A percentile compares a stretch with the other conserved stretches of the same genome.
Evolutionary conservation across 495 filamentous ascomycete genomes (phyloP).

Genomic region (Staphylotrichum tortipilum): DNA sequence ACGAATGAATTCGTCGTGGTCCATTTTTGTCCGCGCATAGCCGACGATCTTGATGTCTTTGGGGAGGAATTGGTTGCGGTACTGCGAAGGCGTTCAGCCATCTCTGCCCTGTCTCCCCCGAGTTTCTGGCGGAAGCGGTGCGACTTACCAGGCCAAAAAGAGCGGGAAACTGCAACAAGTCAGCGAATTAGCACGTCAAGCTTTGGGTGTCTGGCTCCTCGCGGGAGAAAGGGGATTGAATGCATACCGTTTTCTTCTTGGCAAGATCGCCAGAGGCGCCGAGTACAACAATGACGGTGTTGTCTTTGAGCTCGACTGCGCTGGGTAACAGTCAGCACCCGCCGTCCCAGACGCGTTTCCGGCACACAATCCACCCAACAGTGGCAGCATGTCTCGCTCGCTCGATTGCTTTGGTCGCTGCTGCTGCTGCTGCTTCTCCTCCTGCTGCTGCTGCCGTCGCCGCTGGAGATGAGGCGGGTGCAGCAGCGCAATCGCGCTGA

Average conservation of each 20-base stretch:
- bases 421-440: no score
- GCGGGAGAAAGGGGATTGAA: neutral
- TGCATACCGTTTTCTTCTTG: constrained; percentile 96
- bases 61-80: constrained; percentile 96
- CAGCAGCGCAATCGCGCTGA: neutral
- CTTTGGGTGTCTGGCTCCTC: constrained; percentile 1
- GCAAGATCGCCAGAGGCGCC: constrained; percentile 96
- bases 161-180: constrained; percentile 72
- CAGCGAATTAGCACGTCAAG: constrained; percentile 21
- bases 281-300: constrained; percentile 95
- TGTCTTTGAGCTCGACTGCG: constrained; percentile 86
- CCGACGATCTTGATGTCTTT: constrained; percentile 96
- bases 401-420: no score
- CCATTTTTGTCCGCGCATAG: constrained; percentile 99
- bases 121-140: neutral
- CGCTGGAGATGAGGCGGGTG: no score
- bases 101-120: neutral
- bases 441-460: neutral
- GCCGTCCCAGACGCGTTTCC: neutral
- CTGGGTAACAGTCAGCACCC: constrained; percentile 17
- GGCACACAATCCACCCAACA: neutral
- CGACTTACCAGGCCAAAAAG: constrained; percentile 90
- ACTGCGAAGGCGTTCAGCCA: constrained; percentile 46
- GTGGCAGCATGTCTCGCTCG: no score
- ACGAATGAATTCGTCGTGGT: constrained; percentile 86